phyloP scores from a whole-genome alignment of 306 rosid genomes.

The Gastrolobium bilobum region DNA sequence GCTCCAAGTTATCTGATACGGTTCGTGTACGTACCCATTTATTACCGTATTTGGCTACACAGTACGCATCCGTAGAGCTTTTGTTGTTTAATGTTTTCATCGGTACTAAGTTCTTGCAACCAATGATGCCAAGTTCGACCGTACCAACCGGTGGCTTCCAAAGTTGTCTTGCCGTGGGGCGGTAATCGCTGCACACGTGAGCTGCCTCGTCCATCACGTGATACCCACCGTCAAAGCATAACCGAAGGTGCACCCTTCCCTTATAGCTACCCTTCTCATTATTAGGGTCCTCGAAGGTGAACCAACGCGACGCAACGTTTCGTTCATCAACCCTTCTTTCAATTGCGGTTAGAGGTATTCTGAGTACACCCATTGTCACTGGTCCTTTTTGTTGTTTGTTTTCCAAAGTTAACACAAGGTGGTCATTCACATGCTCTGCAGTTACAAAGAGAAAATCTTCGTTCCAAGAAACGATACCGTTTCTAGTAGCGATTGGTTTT shows the following conservation, averaged over 20 bases:
- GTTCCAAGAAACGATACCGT: conserved; percentile 72
- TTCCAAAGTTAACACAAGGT: conserved; percentile 62
- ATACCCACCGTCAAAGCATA: conserved; percentile 92
- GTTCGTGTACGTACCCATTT: conserved; percentile 88
- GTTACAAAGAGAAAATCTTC: conserved; percentile 84
- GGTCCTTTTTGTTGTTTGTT: conserved; percentile 58
- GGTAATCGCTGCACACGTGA: conserved; percentile 85
- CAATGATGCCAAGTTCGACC: conserved; percentile 77
- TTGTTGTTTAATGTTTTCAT: conserved; percentile 71
- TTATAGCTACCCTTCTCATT: conserved; percentile 53
- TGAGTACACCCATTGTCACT: conserved; percentile 52
- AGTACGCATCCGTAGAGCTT: conserved; percentile 75
- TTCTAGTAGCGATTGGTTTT: conserved; percentile 42
- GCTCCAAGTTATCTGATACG: conserved; percentile 75
- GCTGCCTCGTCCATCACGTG: conserved; percentile 96
- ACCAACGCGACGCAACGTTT: conserved; percentile 75
- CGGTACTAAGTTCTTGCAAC: conserved; percentile 75
- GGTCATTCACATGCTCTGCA: conserved; percentile 74
- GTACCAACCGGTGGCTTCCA: conserved; percentile 87
- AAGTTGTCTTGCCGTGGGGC: conserved; percentile 90
- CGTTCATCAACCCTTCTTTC: conserved; percentile 90
- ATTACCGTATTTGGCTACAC: conserved; percentile 86
- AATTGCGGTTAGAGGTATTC: conserved; percentile 59
- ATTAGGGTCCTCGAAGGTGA: conserved; percentile 56
- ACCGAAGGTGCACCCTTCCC: conserved; percentile 72